Conservation (phyloP, 768 basidiomycete species). For the Termitomyces sp. region DNA sequence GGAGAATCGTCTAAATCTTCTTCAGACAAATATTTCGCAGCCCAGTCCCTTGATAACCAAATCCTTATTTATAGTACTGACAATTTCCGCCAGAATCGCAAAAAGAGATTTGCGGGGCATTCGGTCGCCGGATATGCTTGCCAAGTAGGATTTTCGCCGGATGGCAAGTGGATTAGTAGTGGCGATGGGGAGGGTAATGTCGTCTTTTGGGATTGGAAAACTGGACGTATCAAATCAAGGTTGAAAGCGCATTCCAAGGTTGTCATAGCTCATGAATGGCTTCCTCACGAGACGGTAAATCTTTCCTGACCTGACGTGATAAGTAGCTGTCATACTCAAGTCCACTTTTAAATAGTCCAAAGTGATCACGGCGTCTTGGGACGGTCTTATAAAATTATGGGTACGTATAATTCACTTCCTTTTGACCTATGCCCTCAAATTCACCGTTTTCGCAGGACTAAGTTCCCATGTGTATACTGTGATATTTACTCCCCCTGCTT, state of each 20-base stretch:
- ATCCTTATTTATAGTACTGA: constrained; percentile 97
- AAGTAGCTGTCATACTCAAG: constrained; percentile 13
- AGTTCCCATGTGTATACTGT: constrained; percentile 15
- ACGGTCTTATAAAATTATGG: constrained; percentile 97
- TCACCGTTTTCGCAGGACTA: constrained; percentile 32
- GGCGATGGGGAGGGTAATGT: constrained; percentile 95
- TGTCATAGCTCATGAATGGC: constrained; percentile 97
- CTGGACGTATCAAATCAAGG: constrained; percentile 90
- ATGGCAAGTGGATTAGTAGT: constrained; percentile 97
- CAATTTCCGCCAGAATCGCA: constrained; percentile 97
- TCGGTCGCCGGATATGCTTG: constrained; percentile 97
- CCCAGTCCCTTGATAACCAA: constrained; percentile 97
- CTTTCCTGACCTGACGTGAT: constrained; percentile 37
- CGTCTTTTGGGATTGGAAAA: constrained; percentile 99
- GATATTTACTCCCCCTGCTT: not conserved
- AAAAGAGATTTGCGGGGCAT: constrained; percentile 97
- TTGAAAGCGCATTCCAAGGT: constrained; percentile 90
- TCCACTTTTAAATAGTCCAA: constrained; percentile 63
- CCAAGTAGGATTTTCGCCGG: constrained; percentile 95
- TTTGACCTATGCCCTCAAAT: constrained; percentile 10
- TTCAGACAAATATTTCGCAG: constrained; percentile 91
- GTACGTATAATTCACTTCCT: constrained; percentile 40
- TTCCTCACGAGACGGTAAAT: constrained; percentile 94
- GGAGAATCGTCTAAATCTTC: constrained; percentile 8
- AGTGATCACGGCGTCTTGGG: constrained; percentile 96